These are phyloP conservation scores for Fonsecaea nubica DNA, from an alignment of 2,329 filamentous ascomycete species.

Conservation along the genomic window DNA sequence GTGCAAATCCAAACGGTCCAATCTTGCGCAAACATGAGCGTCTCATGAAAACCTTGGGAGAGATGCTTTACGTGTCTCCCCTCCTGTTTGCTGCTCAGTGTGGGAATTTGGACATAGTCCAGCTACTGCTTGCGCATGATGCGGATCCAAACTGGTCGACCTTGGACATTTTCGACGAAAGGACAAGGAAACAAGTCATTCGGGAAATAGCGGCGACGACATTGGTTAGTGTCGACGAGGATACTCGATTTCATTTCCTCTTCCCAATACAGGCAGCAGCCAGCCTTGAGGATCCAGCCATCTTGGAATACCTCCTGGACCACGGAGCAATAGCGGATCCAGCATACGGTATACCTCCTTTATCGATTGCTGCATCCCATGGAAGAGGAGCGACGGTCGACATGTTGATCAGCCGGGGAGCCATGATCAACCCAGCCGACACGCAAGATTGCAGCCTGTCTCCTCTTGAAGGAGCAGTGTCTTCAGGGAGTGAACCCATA, in stretches of 20 bases:
- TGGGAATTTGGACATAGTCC: constrained; percentile 2
- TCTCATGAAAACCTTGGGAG: not conserved
- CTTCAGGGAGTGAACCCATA: not conserved
- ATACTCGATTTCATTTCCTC: not conserved
- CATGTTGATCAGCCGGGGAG: constrained; percentile 3
- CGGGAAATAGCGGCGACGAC: not conserved
- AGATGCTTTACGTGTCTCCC: not conserved
- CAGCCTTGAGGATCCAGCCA: not conserved
- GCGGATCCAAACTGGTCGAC: constrained; percentile 11
- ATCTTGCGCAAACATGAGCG: not conserved
- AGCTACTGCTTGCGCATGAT: constrained; percentile 3
- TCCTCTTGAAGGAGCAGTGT: constrained; percentile 14
- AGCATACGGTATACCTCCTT: constrained; percentile 1
- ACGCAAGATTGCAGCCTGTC: not conserved
- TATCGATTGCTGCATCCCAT: constrained; percentile 11
- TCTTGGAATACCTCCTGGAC: not conserved
- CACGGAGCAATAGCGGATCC: constrained; percentile 3
- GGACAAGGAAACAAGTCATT: not conserved
- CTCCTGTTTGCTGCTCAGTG: constrained; percentile 6
- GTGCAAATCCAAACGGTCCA: constrained; percentile 7
- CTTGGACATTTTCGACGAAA: not conserved
- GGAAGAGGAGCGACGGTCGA: not conserved
- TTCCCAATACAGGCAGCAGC: constrained; percentile 14
- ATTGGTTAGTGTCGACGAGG: too few species aligned
- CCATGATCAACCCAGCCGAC: not conserved